Percentiles rank a stretch among this genome's conserved stretches.
Conservation (phyloP, 2,329 filamentous ascomycete genomes). For the Fusarium robinianum region DNA sequence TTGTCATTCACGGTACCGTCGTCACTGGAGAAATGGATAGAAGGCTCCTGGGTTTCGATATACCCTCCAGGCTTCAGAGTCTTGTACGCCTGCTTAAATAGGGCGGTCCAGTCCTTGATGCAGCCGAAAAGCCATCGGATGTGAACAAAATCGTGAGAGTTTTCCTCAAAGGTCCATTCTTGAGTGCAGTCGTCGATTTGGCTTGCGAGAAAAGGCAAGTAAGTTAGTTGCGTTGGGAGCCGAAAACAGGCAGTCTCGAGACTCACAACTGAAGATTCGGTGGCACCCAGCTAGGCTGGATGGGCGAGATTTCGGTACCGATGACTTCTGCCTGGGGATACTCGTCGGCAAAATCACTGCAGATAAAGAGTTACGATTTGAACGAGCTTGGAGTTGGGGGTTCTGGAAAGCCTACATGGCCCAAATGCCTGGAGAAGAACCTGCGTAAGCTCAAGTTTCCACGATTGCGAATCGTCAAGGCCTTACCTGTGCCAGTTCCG, state of each 20-base stretch:
- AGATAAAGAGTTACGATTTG: neutral
- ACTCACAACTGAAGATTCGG: constrained; percentile 8
- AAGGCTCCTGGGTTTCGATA: constrained; percentile 7
- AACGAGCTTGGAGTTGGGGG: neutral
- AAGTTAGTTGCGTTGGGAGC: too few relatives aligned
- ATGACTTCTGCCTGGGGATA: neutral
- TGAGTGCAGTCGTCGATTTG: constrained; percentile 12
- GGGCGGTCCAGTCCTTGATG: constrained; percentile 2
- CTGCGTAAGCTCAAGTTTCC: neutral
- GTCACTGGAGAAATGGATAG: constrained; percentile 4
- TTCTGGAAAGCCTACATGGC: constrained; percentile 4
- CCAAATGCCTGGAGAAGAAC: constrained; percentile 1
- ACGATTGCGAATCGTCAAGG: neutral
- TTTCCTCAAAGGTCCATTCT: constrained; percentile 5
- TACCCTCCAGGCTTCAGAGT: constrained; percentile 7
- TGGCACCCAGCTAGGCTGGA: constrained; percentile 3
- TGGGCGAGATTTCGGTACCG: constrained; percentile 2
- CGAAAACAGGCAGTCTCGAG: too few relatives aligned
- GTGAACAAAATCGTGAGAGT: constrained; percentile 3
- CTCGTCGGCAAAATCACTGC: constrained; percentile 1
- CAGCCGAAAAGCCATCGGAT: constrained; percentile 5
- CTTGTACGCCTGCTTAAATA: constrained; percentile 4
- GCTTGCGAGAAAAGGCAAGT: too few relatives aligned
- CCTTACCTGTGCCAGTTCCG: neutral
- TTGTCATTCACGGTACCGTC: constrained; percentile 6